These are phyloP conservation scores for Acanthamoeba royreba DNA, from an alignment of 208 protist species.

Conservation along the genomic window DNA sequence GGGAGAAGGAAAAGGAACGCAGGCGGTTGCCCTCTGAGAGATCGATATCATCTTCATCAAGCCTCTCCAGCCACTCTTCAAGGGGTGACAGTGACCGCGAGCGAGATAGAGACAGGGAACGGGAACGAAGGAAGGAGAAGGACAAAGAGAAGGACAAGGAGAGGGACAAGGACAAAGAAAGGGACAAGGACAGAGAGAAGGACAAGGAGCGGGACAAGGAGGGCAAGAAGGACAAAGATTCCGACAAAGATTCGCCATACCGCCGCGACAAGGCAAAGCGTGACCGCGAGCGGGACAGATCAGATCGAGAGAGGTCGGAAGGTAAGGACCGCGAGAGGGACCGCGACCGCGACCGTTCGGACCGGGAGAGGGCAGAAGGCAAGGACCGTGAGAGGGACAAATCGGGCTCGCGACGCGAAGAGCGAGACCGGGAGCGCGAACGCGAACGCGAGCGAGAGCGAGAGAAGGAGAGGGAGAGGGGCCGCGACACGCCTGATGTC, in stretches of 20 bases:
- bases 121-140: background rate
- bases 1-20: background rate
- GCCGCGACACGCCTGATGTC: background rate
- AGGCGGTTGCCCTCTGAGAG: too few species aligned
- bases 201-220: background rate
- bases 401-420: background rate
- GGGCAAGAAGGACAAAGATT: background rate
- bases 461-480: background rate
- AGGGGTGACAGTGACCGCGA: background rate
- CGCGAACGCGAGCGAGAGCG: background rate
- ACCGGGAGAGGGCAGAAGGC: background rate
- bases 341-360: background rate
- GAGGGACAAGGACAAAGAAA: too few species aligned
- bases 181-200: background rate
- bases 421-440: too few species aligned
- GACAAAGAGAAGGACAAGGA: background rate
- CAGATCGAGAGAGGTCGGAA: background rate
- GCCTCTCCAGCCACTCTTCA: too few species aligned
- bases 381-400: background rate
- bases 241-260: background rate
- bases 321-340: background rate
- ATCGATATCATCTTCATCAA: too few species aligned
- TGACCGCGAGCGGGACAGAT: too few species aligned
- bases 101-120: background rate
- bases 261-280: background rate